Percentiles rank a stretch among this genome's conserved stretches.
These are phyloP conservation scores for Xerocomus brunneocitrinus DNA, from an alignment of 768 basidiomycete genomes.

Conservation along the genomic window DNA sequence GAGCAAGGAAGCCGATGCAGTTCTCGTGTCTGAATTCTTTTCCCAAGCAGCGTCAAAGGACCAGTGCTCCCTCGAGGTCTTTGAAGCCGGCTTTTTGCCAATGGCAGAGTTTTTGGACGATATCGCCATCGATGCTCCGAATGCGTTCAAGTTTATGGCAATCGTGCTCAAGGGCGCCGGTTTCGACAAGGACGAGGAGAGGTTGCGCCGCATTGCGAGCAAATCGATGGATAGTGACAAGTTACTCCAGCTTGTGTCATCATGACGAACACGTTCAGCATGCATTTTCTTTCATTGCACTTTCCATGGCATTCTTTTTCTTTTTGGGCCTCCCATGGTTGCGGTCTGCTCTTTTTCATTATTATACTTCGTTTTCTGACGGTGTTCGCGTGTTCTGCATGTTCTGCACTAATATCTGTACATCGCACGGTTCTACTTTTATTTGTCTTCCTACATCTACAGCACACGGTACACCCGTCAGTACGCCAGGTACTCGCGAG, in stretches of 20 bases:
- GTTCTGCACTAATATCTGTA: slow-evolving; percentile 29
- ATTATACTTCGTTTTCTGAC: slow-evolving; percentile 22
- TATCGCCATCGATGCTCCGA: slow-evolving; percentile 85
- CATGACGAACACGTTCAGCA: slow-evolving; percentile 11
- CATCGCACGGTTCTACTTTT: slow-evolving; percentile 21
- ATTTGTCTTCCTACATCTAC: slow-evolving; percentile 17
- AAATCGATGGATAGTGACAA: slow-evolving; percentile 60
- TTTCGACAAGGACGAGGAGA: slow-evolving; percentile 54
- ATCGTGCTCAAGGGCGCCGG: slow-evolving; percentile 67
- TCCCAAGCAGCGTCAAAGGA: slow-evolving; percentile 53
- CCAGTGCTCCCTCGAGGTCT: slow-evolving; percentile 51
- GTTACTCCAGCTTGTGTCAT: slow-evolving; percentile 56
- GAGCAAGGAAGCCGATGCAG: slow-evolving; percentile 75
- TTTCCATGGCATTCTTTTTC: slow-evolving; percentile 11
- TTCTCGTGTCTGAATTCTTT: slow-evolving; percentile 76
- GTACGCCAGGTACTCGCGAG: slow-evolving; percentile 22
- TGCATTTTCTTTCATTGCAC: slow-evolving; percentile 8
- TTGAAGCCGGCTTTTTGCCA: slow-evolving; percentile 71
- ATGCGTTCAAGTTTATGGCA: slow-evolving; percentile 73
- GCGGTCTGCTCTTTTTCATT: slow-evolving; percentile 5
- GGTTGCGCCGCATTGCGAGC: slow-evolving; percentile 49
- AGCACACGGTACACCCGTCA: slow-evolving; percentile 22
- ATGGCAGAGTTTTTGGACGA: slow-evolving; percentile 81
- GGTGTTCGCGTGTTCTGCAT: slow-evolving; percentile 23
- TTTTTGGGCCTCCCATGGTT: slow-evolving; percentile 14